These are phyloP conservation scores for Aspergillus jensenii DNA, from an alignment of 2,329 filamentous ascomycete species.

Conservation along the genomic window DNA sequence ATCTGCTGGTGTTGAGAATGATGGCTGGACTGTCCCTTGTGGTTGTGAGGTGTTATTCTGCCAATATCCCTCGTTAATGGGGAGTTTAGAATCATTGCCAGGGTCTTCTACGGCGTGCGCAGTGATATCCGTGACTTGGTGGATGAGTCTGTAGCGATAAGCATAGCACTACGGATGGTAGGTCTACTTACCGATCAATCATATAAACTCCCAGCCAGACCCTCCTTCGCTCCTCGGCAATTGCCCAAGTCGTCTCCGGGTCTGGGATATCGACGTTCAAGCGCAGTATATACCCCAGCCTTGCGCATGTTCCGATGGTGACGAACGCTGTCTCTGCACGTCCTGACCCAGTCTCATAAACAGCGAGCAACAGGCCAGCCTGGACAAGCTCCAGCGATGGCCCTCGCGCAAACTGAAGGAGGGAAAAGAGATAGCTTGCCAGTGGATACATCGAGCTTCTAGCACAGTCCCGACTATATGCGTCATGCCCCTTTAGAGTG, in stretches of 20 bases:
- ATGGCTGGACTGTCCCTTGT: not conserved
- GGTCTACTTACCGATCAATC: conserved; percentile 3
- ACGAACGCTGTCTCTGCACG: not conserved
- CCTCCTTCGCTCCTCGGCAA: conserved; percentile 5
- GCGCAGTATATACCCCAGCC: not conserved
- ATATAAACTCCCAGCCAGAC: conserved; percentile 11
- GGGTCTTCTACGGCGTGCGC: conserved; percentile 7
- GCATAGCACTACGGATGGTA: not conserved
- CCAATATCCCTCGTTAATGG: not conserved
- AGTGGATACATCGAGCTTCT: not conserved
- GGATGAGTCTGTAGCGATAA: not conserved
- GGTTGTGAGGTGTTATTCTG: not conserved
- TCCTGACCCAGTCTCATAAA: conserved; percentile 1
- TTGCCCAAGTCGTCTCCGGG: not conserved
- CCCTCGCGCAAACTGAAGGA: not conserved
- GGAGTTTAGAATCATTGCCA: not conserved
- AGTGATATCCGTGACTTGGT: not conserved
- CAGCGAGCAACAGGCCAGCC: not conserved
- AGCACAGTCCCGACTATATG: not conserved
- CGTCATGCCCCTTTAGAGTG: not conserved
- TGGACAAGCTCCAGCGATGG: conserved; percentile 7
- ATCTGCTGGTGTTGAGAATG: not conserved
- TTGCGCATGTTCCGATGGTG: conserved; percentile 4
- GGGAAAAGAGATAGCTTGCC: conserved; percentile 3
- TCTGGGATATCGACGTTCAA: not conserved